Conservation (phyloP, 345 rosid genomes). For the Aquilaria sinensis region DNA sequence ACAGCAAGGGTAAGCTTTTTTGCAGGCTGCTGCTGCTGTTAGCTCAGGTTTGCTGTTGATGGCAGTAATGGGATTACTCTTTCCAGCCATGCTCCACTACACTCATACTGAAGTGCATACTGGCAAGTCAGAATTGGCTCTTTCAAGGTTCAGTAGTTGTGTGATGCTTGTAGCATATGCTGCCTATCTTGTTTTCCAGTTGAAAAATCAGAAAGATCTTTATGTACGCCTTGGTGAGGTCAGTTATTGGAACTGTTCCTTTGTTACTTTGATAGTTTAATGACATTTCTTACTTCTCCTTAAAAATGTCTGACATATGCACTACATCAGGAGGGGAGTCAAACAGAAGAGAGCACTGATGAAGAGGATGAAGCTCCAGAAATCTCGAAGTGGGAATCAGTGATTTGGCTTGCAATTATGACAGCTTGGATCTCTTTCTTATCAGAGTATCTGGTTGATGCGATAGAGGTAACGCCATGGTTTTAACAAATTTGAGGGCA, state of each 20-base stretch:
- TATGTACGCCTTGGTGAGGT: conserved; percentile 58
- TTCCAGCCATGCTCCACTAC: conserved; percentile 84
- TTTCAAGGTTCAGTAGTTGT: conserved; percentile 92
- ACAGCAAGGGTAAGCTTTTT: conserved; percentile 20
- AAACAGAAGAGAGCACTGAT: conserved; percentile 25
- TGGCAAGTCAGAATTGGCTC: conserved; percentile 82
- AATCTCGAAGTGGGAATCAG: conserved; percentile 68
- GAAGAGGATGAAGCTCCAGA: conserved; percentile 63
- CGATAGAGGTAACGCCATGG: conserved; percentile 51
- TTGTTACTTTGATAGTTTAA: background rate
- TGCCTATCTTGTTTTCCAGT: conserved; percentile 76
- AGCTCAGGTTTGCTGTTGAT: conserved; percentile 85
- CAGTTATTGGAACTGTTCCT: conserved; percentile 3
- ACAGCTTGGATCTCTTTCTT: conserved; percentile 77
- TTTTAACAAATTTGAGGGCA: background rate
- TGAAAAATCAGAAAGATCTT: conserved; percentile 41
- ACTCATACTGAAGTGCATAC: conserved; percentile 87
- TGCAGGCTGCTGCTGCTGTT: conserved; percentile 70
- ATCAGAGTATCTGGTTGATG: conserved; percentile 86
- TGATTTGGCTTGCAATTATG: conserved; percentile 76
- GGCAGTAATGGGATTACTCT: conserved; percentile 95
- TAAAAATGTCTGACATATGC: conserved; percentile 17
- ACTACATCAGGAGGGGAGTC: conserved; percentile 43
- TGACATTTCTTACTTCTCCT: background rate
- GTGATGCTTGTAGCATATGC: conserved; percentile 84